Evolutionary conservation across 2,329 filamentous ascomycete genomes (phyloP), one percentile per base, ranked within the genome.

Genomic region (Exutisphaerella laricina): DNA sequence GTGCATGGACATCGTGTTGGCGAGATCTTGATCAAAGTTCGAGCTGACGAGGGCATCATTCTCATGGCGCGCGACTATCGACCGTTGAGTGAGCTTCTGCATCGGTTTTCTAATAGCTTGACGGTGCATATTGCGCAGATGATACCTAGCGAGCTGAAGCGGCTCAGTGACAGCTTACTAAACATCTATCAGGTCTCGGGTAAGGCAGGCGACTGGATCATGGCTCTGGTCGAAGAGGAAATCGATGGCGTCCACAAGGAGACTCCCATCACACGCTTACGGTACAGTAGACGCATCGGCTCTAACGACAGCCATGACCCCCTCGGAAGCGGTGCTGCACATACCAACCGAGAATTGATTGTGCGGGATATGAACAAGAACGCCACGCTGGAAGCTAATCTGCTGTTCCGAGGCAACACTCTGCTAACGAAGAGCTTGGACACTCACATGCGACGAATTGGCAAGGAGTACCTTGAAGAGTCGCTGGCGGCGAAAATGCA

Each of bases 111-210:
- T 28, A 84, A 85, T 23, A 85, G 86, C 0, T 70, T 98, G 43
- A 96, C 90, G 0, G 74, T 86, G 26, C 85, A 94, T 61, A 85
- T 98, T 53, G 82, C 88, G 2, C 79, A 85, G 32, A 78, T 85
- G 43, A 73, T 96, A 41, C 84, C 88, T 0, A 78, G 80, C 2
- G 85, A 88, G 58, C 71, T 96, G 23, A 84, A 84, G 40, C 76
- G 79, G n/a, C 66, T 97, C 6, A 85, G 88, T 2, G 89, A 96
- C 60, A 81, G 85, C 20, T 79, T 97, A 26, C 70, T 97, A 50
- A 94, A 97, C 61, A 94, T 98, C 39, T 98, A 90, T 58, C 92
- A 98, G 60, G 89, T 94, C 3, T 90, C 88, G 2, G 88, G 87
- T 0, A 79, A 79, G 26, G 85, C 86, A 2, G 77, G 77, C 31